Conservation (phyloP, 495 filamentous ascomycete genomes). For the Xylaria bambusicola region DNA sequence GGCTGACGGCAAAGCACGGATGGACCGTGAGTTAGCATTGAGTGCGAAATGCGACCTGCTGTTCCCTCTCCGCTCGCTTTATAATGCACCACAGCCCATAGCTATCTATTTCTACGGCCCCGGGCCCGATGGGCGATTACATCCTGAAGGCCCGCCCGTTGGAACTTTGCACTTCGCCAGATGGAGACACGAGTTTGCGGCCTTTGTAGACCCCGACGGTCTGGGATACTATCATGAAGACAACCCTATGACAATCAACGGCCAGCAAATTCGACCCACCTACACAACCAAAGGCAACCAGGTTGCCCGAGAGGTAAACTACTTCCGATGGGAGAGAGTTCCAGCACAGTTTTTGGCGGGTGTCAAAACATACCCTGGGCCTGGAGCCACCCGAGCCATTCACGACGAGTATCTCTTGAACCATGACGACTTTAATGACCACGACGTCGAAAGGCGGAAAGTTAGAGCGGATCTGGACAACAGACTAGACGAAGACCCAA, state of each 20-base stretch:
- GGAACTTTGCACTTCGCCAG: slow-evolving; percentile 15
- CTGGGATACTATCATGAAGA: not conserved
- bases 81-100: not conserved
- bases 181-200: slow-evolving; percentile 1
- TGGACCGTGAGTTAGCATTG: not conserved
- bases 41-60: not conserved
- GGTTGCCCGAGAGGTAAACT: slow-evolving; percentile 4
- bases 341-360: not conserved
- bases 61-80: not conserved
- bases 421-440: slow-evolving; percentile 3
- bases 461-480: not conserved
- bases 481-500: not conserved
- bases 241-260: not conserved
- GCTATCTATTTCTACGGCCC: slow-evolving; percentile 13
- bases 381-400: not conserved
- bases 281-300: slow-evolving; percentile 1
- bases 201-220: not conserved
- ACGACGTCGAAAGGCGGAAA: not conserved
- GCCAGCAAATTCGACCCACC: not conserved
- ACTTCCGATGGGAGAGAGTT: slow-evolving; percentile 10
- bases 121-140: slow-evolving; percentile 5
- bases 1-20: not conserved
- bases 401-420: slow-evolving; percentile 17
- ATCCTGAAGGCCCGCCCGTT: not conserved
- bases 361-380: not conserved